Conservation (phyloP, 768 basidiomycete species). For the Rhizopogon vinicolor region DNA sequence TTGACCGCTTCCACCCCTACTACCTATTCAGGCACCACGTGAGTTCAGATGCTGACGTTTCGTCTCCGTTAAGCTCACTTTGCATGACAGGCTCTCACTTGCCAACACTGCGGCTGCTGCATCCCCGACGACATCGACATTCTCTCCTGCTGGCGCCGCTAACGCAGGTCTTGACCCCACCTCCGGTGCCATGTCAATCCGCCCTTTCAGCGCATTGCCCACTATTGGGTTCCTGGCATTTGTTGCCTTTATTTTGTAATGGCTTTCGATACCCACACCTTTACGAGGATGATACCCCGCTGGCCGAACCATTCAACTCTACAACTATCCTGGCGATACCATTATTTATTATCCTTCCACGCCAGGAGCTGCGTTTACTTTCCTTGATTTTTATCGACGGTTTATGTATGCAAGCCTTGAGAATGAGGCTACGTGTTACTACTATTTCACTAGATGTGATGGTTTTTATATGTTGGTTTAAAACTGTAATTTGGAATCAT, state of each 20-base stretch:
- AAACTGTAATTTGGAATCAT: constrained; percentile 1
- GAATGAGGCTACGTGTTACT: not conserved
- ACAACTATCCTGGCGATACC: constrained; percentile 20
- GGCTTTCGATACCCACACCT: constrained; percentile 34
- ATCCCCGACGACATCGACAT: constrained; percentile 10
- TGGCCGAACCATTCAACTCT: constrained; percentile 25
- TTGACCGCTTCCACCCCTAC: constrained; percentile 14
- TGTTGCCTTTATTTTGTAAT: constrained; percentile 20
- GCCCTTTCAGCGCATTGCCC: constrained; percentile 16
- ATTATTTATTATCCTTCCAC: not conserved
- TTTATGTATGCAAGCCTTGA: not conserved
- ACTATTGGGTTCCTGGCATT: constrained; percentile 17
- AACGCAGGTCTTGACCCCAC: constrained; percentile 23
- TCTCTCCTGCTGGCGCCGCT: constrained; percentile 27
- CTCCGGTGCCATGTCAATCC: constrained; percentile 21
- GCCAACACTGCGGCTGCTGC: not conserved
- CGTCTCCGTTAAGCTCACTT: constrained; percentile 5
- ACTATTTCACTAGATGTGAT: not conserved
- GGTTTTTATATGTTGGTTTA: not conserved
- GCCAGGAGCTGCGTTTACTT: constrained; percentile 10
- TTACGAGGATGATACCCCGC: constrained; percentile 32
- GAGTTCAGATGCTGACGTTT: not conserved
- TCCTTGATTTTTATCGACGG: not conserved
- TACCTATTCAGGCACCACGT: constrained; percentile 2
- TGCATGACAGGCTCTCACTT: constrained; percentile 1